Conservation (phyloP, 1,284 basidiomycete species). For the Ganoderma sp. region DNA sequence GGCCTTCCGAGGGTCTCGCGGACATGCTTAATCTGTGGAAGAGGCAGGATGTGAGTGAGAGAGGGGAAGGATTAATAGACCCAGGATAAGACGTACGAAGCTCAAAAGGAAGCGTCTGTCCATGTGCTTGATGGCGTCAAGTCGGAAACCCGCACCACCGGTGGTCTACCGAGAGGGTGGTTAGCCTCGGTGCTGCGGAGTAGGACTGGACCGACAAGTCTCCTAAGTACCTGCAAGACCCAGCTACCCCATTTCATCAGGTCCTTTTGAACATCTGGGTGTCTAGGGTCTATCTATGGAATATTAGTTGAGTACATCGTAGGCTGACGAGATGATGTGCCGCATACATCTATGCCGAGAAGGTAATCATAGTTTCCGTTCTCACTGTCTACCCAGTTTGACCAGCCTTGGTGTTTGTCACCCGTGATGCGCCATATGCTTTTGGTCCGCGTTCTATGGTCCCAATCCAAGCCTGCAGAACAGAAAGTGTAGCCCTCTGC, state of each 20-base stretch:
- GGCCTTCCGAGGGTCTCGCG: constrained; percentile 51
- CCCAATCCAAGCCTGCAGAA: constrained; percentile 81
- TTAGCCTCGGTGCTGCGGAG: constrained; percentile 8
- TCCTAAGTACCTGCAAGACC: constrained; percentile 59
- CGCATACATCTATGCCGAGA: constrained; percentile 68
- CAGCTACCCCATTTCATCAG: constrained; percentile 71
- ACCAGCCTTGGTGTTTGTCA: constrained; percentile 70
- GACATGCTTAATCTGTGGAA: constrained; percentile 54
- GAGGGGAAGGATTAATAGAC: constrained; percentile 47
- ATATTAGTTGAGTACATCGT: neutral
- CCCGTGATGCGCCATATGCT: constrained; percentile 68
- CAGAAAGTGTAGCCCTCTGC: neutral
- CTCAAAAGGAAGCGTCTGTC: constrained; percentile 67
- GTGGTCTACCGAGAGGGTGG: constrained; percentile 59
- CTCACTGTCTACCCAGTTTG: constrained; percentile 68
- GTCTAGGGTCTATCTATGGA: constrained; percentile 80
- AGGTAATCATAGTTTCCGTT: constrained; percentile 84
- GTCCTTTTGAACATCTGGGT: constrained; percentile 79
- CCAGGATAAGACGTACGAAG: constrained; percentile 56
- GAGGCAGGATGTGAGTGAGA: constrained; percentile 30
- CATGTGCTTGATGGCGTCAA: constrained; percentile 90
- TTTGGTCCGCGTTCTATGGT: constrained; percentile 68
- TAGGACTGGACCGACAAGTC: neutral
- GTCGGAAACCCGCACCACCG: constrained; percentile 80
- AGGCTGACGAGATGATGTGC: neutral